Base-by-base conservation (phyloP, 1,284 basidiomycete species). In the Polyporus tsugae region DNA sequence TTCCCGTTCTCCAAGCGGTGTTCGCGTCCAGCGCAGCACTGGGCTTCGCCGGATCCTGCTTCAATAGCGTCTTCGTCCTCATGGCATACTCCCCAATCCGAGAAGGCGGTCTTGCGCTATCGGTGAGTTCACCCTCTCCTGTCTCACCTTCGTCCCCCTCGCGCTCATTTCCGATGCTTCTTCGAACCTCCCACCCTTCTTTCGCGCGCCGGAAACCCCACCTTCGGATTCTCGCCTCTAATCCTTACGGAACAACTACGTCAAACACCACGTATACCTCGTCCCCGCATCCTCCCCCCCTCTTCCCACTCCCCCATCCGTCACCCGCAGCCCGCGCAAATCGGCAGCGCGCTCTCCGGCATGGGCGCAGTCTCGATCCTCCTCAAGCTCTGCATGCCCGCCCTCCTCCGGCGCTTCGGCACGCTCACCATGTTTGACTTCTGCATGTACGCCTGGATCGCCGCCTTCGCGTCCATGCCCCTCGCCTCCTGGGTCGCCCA, bases 1-100 rank as follows among this genome's bases (percentile, higher is more conserved):
- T 86, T 49, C 87, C 88, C 2, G 81, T 85, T 66, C 85, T 91
- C 44, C 82, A 83, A 44, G 83, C 85, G 22, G 74, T 91, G 62
- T 83, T 85, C 72, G 72, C 81, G 29, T 89, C 89, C n/a, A 87
- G 87, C 17, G 86, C 84, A 72, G 82, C 84, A 7, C 80, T 91
- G n/a, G 83, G 82, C 65, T 89, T 89, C 76, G 78, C 87, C 36
- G 78, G 80, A 2, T 85, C 87, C 0, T 84, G 84, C 6, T 92
- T 90, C 73, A 90, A 89, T 65, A 86, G 86, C 22, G 82, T 89
- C 6, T 91, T 91, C 74, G 88, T 90, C 33, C 82, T 92, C 62
- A 88, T 89, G 72, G 88, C 87, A 62, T 92, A 89, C 75, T 85
- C 89, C 15, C 83, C 87, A 6, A 77, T 91, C 53, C 71, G 81